These are phyloP conservation scores for Vaccinium vitisidaea DNA, from an alignment of 148 eudicot species.

Conservation along the genomic window DNA sequence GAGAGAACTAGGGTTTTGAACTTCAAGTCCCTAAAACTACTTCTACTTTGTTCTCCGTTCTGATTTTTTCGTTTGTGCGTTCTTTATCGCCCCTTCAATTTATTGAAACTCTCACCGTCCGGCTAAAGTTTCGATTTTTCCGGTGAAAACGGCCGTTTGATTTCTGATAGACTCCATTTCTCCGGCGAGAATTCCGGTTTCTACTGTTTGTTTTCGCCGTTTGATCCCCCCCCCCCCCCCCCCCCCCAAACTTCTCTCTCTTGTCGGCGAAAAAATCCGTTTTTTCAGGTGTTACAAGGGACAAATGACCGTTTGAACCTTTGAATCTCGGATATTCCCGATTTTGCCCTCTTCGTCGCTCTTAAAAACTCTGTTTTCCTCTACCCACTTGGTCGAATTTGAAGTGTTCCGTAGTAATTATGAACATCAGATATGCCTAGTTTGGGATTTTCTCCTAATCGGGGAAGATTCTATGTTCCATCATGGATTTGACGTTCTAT, in stretches of 20 bases:
- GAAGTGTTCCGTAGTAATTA: neutral
- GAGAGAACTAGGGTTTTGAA: slow-evolving; percentile 9
- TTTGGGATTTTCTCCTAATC: neutral
- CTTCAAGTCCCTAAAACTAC: slow-evolving; percentile 5
- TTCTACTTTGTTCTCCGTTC: neutral
- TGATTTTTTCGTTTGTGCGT: neutral
- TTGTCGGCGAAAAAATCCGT: neutral
- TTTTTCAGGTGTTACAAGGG: neutral
- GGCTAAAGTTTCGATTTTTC: neutral
- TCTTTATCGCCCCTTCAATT: neutral
- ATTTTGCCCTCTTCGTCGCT: neutral
- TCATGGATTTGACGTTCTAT: neutral
- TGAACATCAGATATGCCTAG: neutral
- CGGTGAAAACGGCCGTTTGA: neutral
- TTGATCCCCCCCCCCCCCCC: neutral
- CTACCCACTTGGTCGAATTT: neutral
- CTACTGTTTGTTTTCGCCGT: neutral
- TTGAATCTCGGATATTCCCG: neutral
- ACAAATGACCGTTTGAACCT: slow-evolving; percentile 4
- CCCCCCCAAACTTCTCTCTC: neutral
- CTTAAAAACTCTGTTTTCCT: neutral
- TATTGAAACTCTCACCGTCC: neutral
- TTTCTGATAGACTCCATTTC: neutral
- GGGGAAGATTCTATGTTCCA: neutral
- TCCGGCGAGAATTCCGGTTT: neutral